Percentiles rank a stretch among this genome's conserved stretches.
Evolutionary conservation across 2,329 filamentous ascomycete species (phyloP).

Genomic region (Chaetomiaceae sp.): DNA sequence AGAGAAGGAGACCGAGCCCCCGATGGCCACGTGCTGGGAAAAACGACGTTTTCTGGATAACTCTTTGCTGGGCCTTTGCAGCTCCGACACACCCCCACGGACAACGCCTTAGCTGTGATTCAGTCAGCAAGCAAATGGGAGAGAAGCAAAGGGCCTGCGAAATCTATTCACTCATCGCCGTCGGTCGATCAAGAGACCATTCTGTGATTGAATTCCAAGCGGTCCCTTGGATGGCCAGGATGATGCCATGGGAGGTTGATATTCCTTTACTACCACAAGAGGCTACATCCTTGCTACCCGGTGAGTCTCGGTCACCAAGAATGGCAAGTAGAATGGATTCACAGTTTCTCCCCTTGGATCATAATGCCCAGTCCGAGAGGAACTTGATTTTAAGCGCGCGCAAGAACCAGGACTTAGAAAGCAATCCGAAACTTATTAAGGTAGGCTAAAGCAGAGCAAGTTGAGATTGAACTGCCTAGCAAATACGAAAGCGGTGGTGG

Average conservation of each 20-base stretch:
- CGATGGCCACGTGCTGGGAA: background rate
- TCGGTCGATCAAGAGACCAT: background rate
- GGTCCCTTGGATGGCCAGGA: background rate
- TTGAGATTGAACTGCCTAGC: background rate
- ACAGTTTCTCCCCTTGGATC: background rate
- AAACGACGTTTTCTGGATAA: too few relatives aligned
- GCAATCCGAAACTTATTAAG: too few relatives aligned
- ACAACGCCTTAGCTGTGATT: background rate
- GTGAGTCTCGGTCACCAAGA: constrained; percentile 3
- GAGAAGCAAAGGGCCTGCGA: background rate
- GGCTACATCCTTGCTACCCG: background rate
- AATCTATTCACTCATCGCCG: background rate
- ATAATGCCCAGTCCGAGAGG: background rate
- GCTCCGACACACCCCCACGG: background rate
- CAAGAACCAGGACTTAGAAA: too few relatives aligned
- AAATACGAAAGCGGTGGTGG: too few relatives aligned
- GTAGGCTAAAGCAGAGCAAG: too few relatives aligned
- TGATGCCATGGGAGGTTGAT: background rate
- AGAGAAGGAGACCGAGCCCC: background rate
- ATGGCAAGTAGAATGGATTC: too few relatives aligned
- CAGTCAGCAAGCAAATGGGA: background rate
- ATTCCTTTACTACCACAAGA: background rate
- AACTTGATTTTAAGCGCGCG: constrained; percentile 3
- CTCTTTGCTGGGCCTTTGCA: background rate
- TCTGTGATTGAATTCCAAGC: background rate